Conservation (phyloP, 495 filamentous ascomycete genomes). For the Neurospora hispaniola region DNA sequence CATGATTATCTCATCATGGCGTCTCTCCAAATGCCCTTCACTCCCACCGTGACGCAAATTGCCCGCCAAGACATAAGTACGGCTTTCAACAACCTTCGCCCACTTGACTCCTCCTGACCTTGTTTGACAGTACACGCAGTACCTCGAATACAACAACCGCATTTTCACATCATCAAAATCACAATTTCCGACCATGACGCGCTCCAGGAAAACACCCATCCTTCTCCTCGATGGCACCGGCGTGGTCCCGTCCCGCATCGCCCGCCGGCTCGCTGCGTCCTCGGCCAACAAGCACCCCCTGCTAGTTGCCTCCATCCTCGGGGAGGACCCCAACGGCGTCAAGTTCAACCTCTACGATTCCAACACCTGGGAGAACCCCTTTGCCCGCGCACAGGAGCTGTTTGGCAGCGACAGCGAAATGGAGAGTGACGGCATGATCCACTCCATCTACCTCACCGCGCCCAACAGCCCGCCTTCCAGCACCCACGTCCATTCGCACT, state of each 20-base stretch:
- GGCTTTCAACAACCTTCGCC: not conserved
- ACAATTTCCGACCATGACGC: not conserved
- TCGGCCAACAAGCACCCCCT: constrained; percentile 15
- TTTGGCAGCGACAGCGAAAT: not conserved
- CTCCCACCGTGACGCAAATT: not conserved
- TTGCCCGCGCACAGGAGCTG: constrained; percentile 4
- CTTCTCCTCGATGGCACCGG: constrained; percentile 41
- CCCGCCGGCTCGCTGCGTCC: constrained; percentile 18
- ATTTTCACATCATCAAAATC: not conserved
- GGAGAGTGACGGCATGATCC: constrained; percentile 9
- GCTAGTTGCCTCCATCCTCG: constrained; percentile 26
- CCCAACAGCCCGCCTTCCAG: constrained; percentile 1
- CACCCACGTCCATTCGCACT: not conserved
- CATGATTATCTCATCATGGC: not conserved
- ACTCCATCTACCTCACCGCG: constrained; percentile 30
- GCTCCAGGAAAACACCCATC: constrained; percentile 12
- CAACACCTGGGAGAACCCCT: constrained; percentile 27
- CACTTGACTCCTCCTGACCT: not conserved
- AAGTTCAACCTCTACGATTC: constrained; percentile 39
- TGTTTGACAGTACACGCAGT: not conserved
- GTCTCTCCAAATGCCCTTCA: not conserved
- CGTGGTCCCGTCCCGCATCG: constrained; percentile 34
- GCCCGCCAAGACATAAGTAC: not conserved
- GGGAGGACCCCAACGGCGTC: constrained; percentile 15
- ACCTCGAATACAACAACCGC: not conserved